These are phyloP conservation scores for Penicillium tannophilum DNA, from an alignment of 495 filamentous ascomycete species.

Conservation along the genomic window DNA sequence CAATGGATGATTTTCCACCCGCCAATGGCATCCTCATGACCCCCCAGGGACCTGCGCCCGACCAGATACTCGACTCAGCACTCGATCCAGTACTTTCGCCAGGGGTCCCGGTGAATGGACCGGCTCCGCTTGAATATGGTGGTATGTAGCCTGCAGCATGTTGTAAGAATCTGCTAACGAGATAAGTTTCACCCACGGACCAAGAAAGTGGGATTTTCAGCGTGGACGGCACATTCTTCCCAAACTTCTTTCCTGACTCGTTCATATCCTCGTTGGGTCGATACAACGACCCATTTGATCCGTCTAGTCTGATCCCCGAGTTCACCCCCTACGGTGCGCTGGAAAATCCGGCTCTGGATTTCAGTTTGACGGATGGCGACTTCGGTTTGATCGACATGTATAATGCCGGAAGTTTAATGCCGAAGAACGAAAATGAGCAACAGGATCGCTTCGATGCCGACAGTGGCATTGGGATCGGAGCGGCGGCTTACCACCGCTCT, in stretches of 20 bases:
- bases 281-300: constrained; percentile 31
- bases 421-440: constrained; percentile 17
- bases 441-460: constrained; percentile 23
- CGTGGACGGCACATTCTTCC: constrained; percentile 38
- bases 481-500: constrained; percentile 42
- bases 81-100: constrained; percentile 9
- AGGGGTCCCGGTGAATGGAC: background rate
- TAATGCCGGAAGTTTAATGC: constrained; percentile 47
- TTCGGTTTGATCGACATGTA: constrained; percentile 60
- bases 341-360: constrained; percentile 52
- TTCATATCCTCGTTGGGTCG: constrained; percentile 33
- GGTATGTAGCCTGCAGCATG: constrained; percentile 15
- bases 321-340: constrained; percentile 30
- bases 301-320: constrained; percentile 26
- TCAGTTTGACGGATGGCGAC: constrained; percentile 63
- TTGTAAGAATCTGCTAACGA: background rate
- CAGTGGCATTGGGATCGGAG: constrained; percentile 33
- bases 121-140: constrained; percentile 21
- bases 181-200: constrained; percentile 26
- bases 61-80: constrained; percentile 15
- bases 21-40: constrained; percentile 3
- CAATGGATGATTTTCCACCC: constrained; percentile 18
- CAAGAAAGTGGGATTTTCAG: constrained; percentile 40
- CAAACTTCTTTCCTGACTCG: constrained; percentile 38
- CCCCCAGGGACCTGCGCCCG: constrained; percentile 35